These are phyloP conservation scores for Ananas comosus DNA, from an alignment of 176 grass and related monocot genomes.

Conservation along the genomic window DNA sequence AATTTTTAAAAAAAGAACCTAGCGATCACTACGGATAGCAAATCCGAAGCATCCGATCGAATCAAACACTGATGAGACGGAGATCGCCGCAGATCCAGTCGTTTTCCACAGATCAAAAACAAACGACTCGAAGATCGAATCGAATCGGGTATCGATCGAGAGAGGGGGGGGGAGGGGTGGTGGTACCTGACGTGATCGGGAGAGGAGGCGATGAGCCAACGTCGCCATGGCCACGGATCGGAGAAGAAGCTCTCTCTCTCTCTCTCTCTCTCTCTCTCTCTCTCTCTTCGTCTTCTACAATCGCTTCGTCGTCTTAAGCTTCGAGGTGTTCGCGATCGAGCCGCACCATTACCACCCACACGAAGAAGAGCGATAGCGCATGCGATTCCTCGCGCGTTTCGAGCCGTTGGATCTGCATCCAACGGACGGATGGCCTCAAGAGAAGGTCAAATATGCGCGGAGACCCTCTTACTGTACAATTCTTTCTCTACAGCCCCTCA, in stretches of 20 bases:
- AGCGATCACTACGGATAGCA: too few relatives aligned
- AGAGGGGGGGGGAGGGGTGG: background rate
- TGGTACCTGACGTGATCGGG: slow-evolving; percentile 69
- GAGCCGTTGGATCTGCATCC: background rate
- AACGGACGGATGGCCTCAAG: background rate
- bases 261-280: background rate
- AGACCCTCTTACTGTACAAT: too few relatives aligned
- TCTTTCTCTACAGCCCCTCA: too few relatives aligned
- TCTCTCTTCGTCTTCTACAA: background rate
- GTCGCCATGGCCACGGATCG: slow-evolving; percentile 79
- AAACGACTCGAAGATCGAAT: background rate
- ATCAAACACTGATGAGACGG: background rate
- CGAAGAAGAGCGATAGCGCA: background rate
- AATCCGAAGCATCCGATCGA: too few relatives aligned
- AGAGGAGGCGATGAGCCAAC: slow-evolving; percentile 66
- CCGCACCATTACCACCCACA: too few relatives aligned
- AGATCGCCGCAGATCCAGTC: background rate
- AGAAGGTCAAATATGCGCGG: background rate
- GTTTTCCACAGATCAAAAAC: slow-evolving; percentile 6
- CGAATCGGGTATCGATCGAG: background rate
- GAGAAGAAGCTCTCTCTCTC: background rate
- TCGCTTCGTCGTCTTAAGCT: background rate
- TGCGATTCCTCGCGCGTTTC: background rate
- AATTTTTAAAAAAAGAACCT: too few relatives aligned
- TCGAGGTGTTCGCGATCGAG: too few relatives aligned